A percentile compares a stretch with the other conserved stretches of the same genome.
phyloP scores from a whole-genome alignment of 257 asterid genomes.

The Ligustrum vulgare region DNA sequence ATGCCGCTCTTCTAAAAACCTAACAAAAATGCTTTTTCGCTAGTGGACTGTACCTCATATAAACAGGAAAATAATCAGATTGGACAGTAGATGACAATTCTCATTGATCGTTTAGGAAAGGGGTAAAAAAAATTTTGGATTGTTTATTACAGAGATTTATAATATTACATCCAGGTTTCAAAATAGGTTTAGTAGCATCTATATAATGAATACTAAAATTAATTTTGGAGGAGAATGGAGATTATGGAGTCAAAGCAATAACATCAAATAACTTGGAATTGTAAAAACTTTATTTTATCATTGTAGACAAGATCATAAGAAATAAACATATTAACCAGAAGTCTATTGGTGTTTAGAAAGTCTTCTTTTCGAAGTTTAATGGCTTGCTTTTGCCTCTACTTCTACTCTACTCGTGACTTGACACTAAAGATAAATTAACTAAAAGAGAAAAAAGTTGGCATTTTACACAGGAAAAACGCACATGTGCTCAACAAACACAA shows the following conservation, averaged over 20 bases:
- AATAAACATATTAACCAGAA: background rate
- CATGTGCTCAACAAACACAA: background rate
- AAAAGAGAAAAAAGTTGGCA: background rate
- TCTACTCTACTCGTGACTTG: background rate
- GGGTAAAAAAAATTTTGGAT: background rate
- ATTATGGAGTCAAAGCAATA: background rate
- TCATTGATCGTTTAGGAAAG: background rate
- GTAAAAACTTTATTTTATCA: background rate
- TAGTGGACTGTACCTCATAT: background rate
- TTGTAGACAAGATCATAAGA: background rate
- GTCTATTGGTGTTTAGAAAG: background rate
- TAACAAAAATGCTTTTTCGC: background rate
- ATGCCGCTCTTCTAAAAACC: background rate
- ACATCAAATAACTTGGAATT: background rate
- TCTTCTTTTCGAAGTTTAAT: background rate
- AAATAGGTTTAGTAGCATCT: background rate
- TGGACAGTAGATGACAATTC: background rate
- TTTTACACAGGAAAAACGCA: background rate
- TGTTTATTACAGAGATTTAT: background rate
- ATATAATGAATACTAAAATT: background rate
- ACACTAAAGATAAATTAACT: too few species aligned
- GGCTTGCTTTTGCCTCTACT: background rate
- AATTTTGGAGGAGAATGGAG: background rate
- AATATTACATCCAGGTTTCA: background rate
- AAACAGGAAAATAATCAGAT: background rate